A percentile compares a stretch with the other conserved stretches of the same genome.
Conservation (phyloP, 2,329 filamentous ascomycete genomes). For the Didymella exigua region DNA sequence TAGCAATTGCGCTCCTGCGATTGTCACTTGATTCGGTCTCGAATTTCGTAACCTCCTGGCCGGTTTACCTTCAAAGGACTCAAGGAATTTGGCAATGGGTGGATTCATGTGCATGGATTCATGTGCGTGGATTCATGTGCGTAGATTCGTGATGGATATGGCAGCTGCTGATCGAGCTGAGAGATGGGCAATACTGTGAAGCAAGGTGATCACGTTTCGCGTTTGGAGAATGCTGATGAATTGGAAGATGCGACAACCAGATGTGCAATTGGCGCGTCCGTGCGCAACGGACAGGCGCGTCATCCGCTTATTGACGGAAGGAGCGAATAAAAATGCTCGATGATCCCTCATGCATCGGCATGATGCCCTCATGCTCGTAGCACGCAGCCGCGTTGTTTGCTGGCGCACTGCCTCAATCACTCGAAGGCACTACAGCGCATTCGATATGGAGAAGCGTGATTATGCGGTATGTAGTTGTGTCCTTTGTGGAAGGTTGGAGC, state of each 20-base stretch:
- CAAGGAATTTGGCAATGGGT: background rate
- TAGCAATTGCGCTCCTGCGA: background rate
- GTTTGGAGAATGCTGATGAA: background rate
- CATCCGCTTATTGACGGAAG: slow-evolving; percentile 34
- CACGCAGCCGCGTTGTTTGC: slow-evolving; percentile 25
- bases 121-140: no score
- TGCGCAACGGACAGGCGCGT: slow-evolving; percentile 23
- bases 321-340: slow-evolving; percentile 22
- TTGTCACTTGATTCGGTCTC: background rate
- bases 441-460: slow-evolving; percentile 42
- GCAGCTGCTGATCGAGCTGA: no score
- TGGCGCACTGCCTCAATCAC: slow-evolving; percentile 16
- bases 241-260: background rate
- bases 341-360: slow-evolving; percentile 12
- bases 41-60: background rate
- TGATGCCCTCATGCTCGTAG: slow-evolving; percentile 43
- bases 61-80: no score
- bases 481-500: slow-evolving; percentile 1
- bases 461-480: slow-evolving; percentile 37
- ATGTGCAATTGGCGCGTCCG: slow-evolving; percentile 12
- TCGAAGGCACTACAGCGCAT: slow-evolving; percentile 24
- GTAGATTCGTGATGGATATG: background rate
- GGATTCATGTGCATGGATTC: no score
- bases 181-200: no score
- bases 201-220: background rate